phyloP scores from a whole-genome alignment of 345 rosid genomes.

The Brassica napus region Da-Ae NC_063438.1:25922001-25922500 shows the following conservation, averaged over 20 bases:
- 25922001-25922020: not conserved
- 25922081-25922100: conserved; percentile 85
- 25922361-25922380: not conserved
- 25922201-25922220: conserved; percentile 38
- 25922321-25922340: conserved; percentile 17
- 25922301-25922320: conserved; percentile 15
- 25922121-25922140: conserved; percentile 78
- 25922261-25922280: conserved; percentile 13
- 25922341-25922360: conserved; percentile 23
- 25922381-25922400: not conserved
- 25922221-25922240: conserved; percentile 23
- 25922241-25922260: conserved; percentile 28
- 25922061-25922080: conserved; percentile 68
- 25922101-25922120: conserved; percentile 86
- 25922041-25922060: conserved; percentile 64
- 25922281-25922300: conserved; percentile 14
- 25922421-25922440: not conserved
- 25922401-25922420: not conserved
- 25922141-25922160: conserved; percentile 92
- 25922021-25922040: conserved; percentile 11
- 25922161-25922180: conserved; percentile 94
- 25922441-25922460: not conserved
- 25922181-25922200: conserved; percentile 95
- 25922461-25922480: not conserved
- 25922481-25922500: not conserved